Evolutionary conservation across 768 basidiomycete genomes (phyloP).

Genomic region (Mrakia hoshinonis): DNA sequence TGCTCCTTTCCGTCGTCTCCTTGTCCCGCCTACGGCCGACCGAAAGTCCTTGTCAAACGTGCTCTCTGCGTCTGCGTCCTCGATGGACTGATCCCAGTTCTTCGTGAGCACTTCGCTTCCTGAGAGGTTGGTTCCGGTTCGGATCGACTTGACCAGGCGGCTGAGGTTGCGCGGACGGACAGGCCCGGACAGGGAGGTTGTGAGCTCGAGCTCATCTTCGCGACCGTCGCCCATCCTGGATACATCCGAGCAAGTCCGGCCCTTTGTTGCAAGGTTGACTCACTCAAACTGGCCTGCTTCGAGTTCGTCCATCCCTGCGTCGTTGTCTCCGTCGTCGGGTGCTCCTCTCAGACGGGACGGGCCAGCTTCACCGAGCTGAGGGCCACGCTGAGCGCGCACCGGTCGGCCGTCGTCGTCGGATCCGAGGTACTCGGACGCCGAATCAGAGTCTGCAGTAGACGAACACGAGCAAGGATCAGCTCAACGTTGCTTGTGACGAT

Average conservation of each 20-base stretch:
- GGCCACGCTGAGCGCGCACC: neutral
- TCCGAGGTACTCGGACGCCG: slow-evolving; percentile 9
- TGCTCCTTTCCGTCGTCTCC: slow-evolving; percentile 16
- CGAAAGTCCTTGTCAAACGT: slow-evolving; percentile 20
- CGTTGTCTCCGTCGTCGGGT: neutral
- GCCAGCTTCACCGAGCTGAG: slow-evolving; percentile 1
- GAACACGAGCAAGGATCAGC: neutral
- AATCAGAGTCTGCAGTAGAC: neutral
- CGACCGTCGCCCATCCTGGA: neutral
- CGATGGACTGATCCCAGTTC: slow-evolving; percentile 57
- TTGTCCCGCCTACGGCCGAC: slow-evolving; percentile 24
- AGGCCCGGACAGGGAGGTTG: neutral
- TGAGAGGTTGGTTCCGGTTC: slow-evolving; percentile 46
- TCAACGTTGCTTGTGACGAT: too few species aligned
- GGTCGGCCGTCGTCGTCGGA: slow-evolving; percentile 7
- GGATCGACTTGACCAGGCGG: slow-evolving; percentile 60
- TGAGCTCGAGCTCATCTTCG: neutral
- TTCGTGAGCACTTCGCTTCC: slow-evolving; percentile 44
- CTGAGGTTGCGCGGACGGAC: slow-evolving; percentile 39
- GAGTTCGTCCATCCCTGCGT: neutral
- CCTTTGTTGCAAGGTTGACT: neutral
- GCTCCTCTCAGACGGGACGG: neutral
- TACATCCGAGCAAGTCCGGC: neutral
- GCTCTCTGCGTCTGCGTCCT: slow-evolving; percentile 30
- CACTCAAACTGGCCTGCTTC: slow-evolving; percentile 10